Base-by-base conservation (phyloP, 257 asterid genomes). In the Nicotiana tomentosiformis region DNA sequence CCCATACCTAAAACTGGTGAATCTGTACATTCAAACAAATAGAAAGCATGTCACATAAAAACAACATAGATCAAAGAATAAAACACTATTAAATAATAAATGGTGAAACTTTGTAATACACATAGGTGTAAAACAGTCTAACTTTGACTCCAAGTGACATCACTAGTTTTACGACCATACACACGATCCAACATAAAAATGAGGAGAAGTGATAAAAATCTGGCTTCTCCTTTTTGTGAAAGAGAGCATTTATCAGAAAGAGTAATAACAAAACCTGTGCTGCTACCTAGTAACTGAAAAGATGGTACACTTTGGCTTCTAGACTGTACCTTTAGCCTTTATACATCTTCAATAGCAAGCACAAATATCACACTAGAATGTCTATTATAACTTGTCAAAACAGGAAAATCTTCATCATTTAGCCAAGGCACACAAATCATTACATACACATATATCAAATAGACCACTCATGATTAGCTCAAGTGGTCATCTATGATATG, bases 1-100 rank as follows among this genome's bases (percentile, higher is more conserved):
- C 98, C 98, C 84, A 96, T 92, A 51, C 99, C 99, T 79, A 94
- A 88, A 84, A 87, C 97, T 64, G 95, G 91, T 87, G 78, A 88
- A 82, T 97, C 98, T 96, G 88, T 49, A 60, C 10, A 53, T 83
- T 5, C 43, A 77, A 78, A 18, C 18, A 77, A 60, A 81, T n/a
- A 55, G 74, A 83, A 85, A 11, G 78, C 80, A 23, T 51, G 57
- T 64, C 78, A 57, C 37, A 80, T 61, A 83, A 64, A 86, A 85
- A 30, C 51, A 61, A 82, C 30, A 37, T 16, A 43, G 20, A 78
- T 46, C 70, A 67, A 69, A 53, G 56, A 74, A 49, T 3, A 77
- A 26, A 62, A 60, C 69, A 61, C 58, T 18, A 32, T 68, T n/a
- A 72, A 70, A 49, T 43, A 64, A 37, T 39, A 81, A 66, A 6